phyloP scores from a whole-genome alignment of 495 filamentous ascomycete genomes.

The Hypoxylon fragiforme region DNA sequence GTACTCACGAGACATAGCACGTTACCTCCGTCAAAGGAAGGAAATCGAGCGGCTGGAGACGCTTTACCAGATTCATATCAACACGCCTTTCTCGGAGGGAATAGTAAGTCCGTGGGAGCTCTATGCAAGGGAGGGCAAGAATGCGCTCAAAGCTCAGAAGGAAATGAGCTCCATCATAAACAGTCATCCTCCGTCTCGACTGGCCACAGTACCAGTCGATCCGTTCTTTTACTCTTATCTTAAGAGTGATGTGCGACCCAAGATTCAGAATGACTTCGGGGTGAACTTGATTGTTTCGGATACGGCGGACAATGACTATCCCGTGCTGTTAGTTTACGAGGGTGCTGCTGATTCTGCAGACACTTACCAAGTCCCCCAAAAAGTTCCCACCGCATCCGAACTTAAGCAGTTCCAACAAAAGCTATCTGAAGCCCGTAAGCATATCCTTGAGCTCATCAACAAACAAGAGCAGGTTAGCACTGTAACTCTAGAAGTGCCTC shows the following conservation, averaged over 20 bases:
- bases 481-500: constrained; percentile 66
- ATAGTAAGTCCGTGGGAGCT: constrained; percentile 80
- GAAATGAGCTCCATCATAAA: constrained; percentile 81
- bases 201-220: constrained; percentile 72
- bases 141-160: constrained; percentile 73
- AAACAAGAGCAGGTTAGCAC: constrained; percentile 71
- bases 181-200: constrained; percentile 75
- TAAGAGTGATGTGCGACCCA: constrained; percentile 61
- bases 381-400: constrained; percentile 60
- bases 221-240: constrained; percentile 85
- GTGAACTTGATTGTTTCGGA: constrained; percentile 80
- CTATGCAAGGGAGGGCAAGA: constrained; percentile 82
- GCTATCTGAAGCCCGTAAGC: constrained; percentile 71
- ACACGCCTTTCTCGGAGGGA: constrained; percentile 63
- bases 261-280: constrained; percentile 71
- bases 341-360: constrained; percentile 58
- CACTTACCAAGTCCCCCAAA: constrained; percentile 67
- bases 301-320: constrained; percentile 52
- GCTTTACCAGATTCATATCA: constrained; percentile 77
- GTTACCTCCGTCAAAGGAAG: constrained; percentile 76
- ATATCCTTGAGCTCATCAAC: constrained; percentile 69
- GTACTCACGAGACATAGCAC: constrained; percentile 81
- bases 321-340: constrained; percentile 87
- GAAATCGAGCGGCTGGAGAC: constrained; percentile 79
- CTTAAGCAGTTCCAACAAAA: constrained; percentile 66